These are phyloP conservation scores for Hanseniaspora thailandica DNA, from an alignment of 805 yeast species.

Conservation along the genomic window DNA sequence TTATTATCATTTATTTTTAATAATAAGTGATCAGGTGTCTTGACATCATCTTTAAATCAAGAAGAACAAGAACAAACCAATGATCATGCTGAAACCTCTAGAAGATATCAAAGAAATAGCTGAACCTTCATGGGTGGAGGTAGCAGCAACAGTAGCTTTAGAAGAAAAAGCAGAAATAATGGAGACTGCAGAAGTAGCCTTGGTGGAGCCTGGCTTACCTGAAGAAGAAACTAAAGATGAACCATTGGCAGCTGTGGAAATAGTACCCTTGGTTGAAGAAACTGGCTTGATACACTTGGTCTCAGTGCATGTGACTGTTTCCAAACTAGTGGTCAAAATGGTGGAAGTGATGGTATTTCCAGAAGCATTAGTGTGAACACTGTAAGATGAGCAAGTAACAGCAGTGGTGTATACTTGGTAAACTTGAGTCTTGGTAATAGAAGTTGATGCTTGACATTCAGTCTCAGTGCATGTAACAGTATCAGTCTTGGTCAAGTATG, in stretches of 20 bases:
- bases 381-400: background rate
- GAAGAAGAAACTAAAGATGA: background rate
- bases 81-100: background rate
- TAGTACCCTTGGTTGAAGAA: too few relatives aligned
- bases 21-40: too few relatives aligned
- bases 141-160: background rate
- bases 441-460: background rate
- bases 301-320: slow-evolving; percentile 7
- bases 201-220: background rate
- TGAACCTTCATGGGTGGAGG: too few relatives aligned
- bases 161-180: background rate
- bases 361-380: background rate
- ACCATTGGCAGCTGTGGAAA: too few relatives aligned
- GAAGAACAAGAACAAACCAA: too few relatives aligned
- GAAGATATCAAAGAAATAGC: too few relatives aligned
- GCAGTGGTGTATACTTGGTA: too few relatives aligned
- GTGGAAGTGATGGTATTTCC: background rate
- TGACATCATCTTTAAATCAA: too few relatives aligned
- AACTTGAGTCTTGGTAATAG: too few relatives aligned
- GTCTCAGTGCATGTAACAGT: slow-evolving; percentile 5
- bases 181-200: background rate
- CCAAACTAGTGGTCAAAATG: background rate
- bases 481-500: background rate
- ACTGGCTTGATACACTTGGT: background rate
- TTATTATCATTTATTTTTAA: too few relatives aligned